Base-by-base conservation (phyloP, 495 filamentous ascomycete genomes). In the Mycothermus thermophilus region DNA sequence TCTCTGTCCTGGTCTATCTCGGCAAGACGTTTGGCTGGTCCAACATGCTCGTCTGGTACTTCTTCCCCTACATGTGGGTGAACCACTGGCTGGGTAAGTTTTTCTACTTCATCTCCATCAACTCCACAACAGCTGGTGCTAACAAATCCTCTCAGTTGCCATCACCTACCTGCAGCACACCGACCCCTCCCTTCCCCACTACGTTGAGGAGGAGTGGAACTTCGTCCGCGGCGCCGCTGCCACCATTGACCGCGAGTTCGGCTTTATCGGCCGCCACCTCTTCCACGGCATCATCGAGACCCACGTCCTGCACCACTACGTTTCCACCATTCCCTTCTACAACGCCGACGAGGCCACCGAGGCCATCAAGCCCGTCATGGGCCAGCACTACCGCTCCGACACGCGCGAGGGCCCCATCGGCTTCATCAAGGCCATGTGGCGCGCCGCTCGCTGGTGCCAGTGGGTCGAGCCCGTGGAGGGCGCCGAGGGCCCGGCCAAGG, bases 111-210 rank as follows among this genome's bases (percentile, higher is more conserved):
- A 23, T 12, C 13, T 20, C 10, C 12, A 13, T 20, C 8, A 0
- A 8, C 2, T 3, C 26, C 11, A 17, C 5, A 22, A 14, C 26
- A 17, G 28, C 7, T 18, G 27, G 20, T 30, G 7, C 32, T 44
- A 35, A 37, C 43, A 40, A 59, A 57, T 69, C 40, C 37, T 48
- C 20, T 11, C 38, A 79, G 79, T 84, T 39, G 77, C 78, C 45
- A 83, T 85, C 57, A 93, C 85, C 37, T 93, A 75, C 65, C 76
- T 93, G 26, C 84, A 93, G 55, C 85, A 93, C 67, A 92, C 83
- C 38, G 82, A 93, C 54, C 80, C 80, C 4, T 66, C 73, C 4
- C 71, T 92, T 27, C 81, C 85, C n/a, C 83, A 92, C 68, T 92
- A 88, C 62, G 68, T 69, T 22, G 65, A 69, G 22, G 65, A 75